phyloP scores from a whole-genome alignment of 2,329 filamentous ascomycete genomes.

The Trichoderma sp. region DNA sequence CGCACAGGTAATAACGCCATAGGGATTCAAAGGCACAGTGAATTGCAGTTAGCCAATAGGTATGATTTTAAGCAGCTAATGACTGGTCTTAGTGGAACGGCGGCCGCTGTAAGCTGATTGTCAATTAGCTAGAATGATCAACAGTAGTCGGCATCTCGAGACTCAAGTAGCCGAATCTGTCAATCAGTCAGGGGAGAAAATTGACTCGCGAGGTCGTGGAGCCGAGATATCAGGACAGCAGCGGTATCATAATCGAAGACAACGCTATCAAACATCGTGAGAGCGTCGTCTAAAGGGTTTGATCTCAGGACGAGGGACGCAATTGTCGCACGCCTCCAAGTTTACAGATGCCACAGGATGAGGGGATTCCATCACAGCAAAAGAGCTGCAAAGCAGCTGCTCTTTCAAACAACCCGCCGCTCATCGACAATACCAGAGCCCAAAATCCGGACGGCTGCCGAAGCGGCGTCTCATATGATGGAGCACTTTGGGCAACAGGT shows the following conservation, averaged over 20 bases:
- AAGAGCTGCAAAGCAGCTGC: background rate
- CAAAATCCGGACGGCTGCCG: constrained; percentile 32
- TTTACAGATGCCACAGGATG: background rate
- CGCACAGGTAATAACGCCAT: background rate
- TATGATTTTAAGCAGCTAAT: constrained; percentile 16
- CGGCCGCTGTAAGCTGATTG: constrained; percentile 5
- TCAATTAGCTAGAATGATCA: background rate
- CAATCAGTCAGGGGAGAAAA: background rate
- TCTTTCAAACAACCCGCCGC: background rate
- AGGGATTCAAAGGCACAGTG: background rate
- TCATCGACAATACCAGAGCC: constrained; percentile 24
- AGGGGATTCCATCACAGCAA: background rate
- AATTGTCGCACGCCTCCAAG: background rate
- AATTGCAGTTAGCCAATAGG: constrained; percentile 17
- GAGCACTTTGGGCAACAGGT: constrained; percentile 38
- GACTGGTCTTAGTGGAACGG: background rate
- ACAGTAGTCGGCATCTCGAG: constrained; percentile 11
- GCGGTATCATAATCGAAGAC: background rate
- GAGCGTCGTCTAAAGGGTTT: background rate
- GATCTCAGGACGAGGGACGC: background rate
- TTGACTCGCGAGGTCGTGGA: background rate
- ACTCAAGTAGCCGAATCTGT: constrained; percentile 10
- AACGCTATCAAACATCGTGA: no score
- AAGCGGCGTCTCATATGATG: constrained; percentile 41
- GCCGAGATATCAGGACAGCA: no score